phyloP scores from a whole-genome alignment of 2,329 filamentous ascomycete genomes.

The Capronia epimyces region DNA sequence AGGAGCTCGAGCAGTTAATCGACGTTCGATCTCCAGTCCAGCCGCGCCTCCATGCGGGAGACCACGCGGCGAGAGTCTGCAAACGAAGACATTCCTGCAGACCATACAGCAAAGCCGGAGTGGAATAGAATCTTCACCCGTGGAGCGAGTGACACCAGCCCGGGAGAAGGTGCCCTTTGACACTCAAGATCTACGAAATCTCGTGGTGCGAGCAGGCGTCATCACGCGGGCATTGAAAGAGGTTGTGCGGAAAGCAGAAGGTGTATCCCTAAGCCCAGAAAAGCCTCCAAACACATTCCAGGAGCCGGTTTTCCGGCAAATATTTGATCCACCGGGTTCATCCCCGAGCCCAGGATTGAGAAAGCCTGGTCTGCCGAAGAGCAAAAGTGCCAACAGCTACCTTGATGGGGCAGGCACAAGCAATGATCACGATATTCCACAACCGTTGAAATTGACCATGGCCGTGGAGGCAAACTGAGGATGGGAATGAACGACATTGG shows the following conservation, averaged over 20 bases:
- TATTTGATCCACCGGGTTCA: slow-evolving; percentile 41
- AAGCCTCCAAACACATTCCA: slow-evolving; percentile 30
- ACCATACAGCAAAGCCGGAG: slow-evolving; percentile 50
- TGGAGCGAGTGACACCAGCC: slow-evolving; percentile 30
- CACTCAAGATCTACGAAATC: slow-evolving; percentile 57
- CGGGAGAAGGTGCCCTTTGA: slow-evolving; percentile 60
- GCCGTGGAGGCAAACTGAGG: slow-evolving; percentile 24
- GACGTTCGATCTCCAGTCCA: slow-evolving; percentile 27
- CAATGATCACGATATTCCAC: slow-evolving; percentile 27
- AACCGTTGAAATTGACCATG: slow-evolving; percentile 17
- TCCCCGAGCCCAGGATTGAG: slow-evolving; percentile 30
- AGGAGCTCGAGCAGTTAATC: slow-evolving; percentile 11
- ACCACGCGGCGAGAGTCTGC: slow-evolving; percentile 53
- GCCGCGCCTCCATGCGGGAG: slow-evolving; percentile 34
- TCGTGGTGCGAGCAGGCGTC: slow-evolving; percentile 50
- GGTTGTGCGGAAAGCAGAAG: slow-evolving; percentile 46
- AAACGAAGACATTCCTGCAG: slow-evolving; percentile 59
- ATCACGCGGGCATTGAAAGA: slow-evolving; percentile 48
- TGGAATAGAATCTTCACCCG: slow-evolving; percentile 29
- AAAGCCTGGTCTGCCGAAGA: slow-evolving; percentile 29
- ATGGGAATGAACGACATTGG: not conserved
- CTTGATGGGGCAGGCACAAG: slow-evolving; percentile 25
- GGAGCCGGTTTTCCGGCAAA: slow-evolving; percentile 45
- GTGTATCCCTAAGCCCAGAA: slow-evolving; percentile 35
- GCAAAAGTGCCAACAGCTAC: slow-evolving; percentile 31